A percentile compares a stretch with the other conserved stretches of the same genome.
These are phyloP conservation scores for Papiliotrema terrestris DNA, from an alignment of 1,284 basidiomycete genomes.

Conservation along the genomic window DNA sequence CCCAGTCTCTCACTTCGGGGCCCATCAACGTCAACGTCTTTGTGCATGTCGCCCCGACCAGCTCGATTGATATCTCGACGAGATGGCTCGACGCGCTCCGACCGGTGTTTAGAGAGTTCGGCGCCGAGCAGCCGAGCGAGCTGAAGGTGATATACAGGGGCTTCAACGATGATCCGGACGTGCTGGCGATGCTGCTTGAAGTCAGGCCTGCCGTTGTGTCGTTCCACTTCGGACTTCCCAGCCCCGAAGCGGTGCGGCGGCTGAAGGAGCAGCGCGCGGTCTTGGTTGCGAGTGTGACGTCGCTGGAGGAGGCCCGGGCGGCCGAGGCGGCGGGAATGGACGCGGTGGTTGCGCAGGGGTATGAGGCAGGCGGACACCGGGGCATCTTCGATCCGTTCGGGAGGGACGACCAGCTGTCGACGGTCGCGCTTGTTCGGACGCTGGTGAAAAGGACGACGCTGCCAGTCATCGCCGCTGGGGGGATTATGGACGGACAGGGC, in stretches of 20 bases:
- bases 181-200: slow-evolving; percentile 30
- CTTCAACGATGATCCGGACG: slow-evolving; percentile 27
- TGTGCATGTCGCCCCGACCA: slow-evolving; percentile 16
- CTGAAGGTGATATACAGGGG: slow-evolving; percentile 27
- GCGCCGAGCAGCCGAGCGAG: slow-evolving; percentile 14
- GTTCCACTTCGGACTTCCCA: slow-evolving; percentile 43
- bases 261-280: slow-evolving; percentile 22
- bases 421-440: slow-evolving; percentile 19
- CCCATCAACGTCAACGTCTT: slow-evolving; percentile 43
- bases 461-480: slow-evolving; percentile 39
- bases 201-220: slow-evolving; percentile 28
- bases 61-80: slow-evolving; percentile 9
- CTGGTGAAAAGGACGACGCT: slow-evolving; percentile 11
- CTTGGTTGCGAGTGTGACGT: slow-evolving; percentile 31
- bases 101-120: slow-evolving; percentile 20
- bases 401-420: slow-evolving; percentile 27
- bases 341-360: slow-evolving; percentile 36
- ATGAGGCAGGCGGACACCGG: slow-evolving; percentile 41
- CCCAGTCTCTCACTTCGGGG: slow-evolving; percentile 14
- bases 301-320: slow-evolving; percentile 22
- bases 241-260: slow-evolving; percentile 6
- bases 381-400: slow-evolving; percentile 30
- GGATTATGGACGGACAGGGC: slow-evolving; percentile 34
- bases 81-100: slow-evolving; percentile 25
- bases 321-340: slow-evolving; percentile 30